phyloP scores from a whole-genome alignment of 495 filamentous ascomycete species.

The Copromyces sp. region DNA sequence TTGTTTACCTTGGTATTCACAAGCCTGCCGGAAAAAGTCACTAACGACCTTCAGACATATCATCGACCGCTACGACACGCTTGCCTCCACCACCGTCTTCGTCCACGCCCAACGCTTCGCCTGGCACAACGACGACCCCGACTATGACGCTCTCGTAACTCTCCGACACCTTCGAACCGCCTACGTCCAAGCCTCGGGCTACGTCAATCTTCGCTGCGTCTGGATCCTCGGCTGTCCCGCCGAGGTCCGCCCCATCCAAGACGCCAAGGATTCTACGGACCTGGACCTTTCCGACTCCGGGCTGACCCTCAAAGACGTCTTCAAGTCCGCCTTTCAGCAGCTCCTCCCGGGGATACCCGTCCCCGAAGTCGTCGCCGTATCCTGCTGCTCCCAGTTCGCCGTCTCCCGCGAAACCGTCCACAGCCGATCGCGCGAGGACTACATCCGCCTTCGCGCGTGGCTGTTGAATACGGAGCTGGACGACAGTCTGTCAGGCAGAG shows the following conservation, averaged over 20 bases:
- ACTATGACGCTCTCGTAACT: slow-evolving; percentile 37
- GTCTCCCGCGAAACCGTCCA: slow-evolving; percentile 45
- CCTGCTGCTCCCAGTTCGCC: slow-evolving; percentile 66
- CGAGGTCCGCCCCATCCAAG: slow-evolving; percentile 38
- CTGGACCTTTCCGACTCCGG: neutral
- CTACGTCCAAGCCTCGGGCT: slow-evolving; percentile 46
- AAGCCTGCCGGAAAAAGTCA: slow-evolving; percentile 20
- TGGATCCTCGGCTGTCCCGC: slow-evolving; percentile 52
- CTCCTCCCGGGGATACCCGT: slow-evolving; percentile 40
- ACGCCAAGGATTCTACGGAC: slow-evolving; percentile 13
- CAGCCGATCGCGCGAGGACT: slow-evolving; percentile 39
- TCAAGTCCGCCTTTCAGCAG: slow-evolving; percentile 43
- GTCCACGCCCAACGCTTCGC: slow-evolving; percentile 51
- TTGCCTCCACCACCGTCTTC: slow-evolving; percentile 51
- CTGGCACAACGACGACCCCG: slow-evolving; percentile 54
- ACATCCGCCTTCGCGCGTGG: slow-evolving; percentile 49
- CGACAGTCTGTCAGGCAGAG: slow-evolving; percentile 48
- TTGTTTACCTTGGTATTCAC: too few species aligned
- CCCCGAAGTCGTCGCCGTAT: slow-evolving; percentile 38
- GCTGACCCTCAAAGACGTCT: slow-evolving; percentile 14
- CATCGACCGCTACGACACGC: slow-evolving; percentile 52
- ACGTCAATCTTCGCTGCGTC: slow-evolving; percentile 57
- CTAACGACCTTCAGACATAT: slow-evolving; percentile 44
- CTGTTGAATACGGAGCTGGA: slow-evolving; percentile 46
- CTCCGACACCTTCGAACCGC: slow-evolving; percentile 44